Conservation (phyloP, 441 rosid species). For the Francoa sonchifolia region DNA sequence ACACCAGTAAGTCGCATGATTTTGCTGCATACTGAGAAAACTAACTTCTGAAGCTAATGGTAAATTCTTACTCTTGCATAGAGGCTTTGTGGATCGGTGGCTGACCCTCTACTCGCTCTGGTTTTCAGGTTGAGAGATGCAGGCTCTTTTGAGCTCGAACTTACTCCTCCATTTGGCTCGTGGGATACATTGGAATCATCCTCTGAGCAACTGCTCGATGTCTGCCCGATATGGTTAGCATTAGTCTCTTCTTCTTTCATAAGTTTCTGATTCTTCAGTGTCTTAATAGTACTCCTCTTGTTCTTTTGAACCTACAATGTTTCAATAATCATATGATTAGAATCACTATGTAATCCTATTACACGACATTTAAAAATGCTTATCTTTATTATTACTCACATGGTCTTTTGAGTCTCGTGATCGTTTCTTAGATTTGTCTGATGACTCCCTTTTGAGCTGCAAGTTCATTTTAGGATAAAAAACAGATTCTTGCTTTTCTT, state of each 20-base stretch:
- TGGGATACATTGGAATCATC: conserved; percentile 40
- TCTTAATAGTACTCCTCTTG: conserved; percentile 34
- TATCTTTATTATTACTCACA: too few relatives aligned
- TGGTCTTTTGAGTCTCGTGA: conserved; percentile 21
- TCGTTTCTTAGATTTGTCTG: conserved; percentile 44
- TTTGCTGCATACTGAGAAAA: not conserved
- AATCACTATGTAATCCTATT: too few relatives aligned
- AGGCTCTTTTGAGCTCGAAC: conserved; percentile 23
- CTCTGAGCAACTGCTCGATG: conserved; percentile 43
- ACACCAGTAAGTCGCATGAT: conserved; percentile 8
- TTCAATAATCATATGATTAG: too few relatives aligned
- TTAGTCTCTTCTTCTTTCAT: conserved; percentile 25
- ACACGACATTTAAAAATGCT: too few relatives aligned
- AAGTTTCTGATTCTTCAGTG: conserved; percentile 27
- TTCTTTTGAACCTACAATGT: conserved; percentile 26
- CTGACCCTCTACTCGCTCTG: conserved; percentile 51
- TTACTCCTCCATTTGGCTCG: conserved; percentile 25
- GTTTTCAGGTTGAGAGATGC: conserved; percentile 33
- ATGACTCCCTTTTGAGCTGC: conserved; percentile 13
- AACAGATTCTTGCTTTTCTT: conserved; percentile 15
- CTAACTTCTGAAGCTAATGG: not conserved
- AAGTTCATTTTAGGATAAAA: conserved; percentile 8
- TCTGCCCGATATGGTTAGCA: conserved; percentile 18
- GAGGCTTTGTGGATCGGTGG: conserved; percentile 70
- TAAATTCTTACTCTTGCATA: conserved; percentile 44